Percentiles rank a stretch among this genome's conserved stretches.
These are phyloP conservation scores for Wallacemonas sp. DNA, from an alignment of 208 protist species.

Conservation along the genomic window DNA sequence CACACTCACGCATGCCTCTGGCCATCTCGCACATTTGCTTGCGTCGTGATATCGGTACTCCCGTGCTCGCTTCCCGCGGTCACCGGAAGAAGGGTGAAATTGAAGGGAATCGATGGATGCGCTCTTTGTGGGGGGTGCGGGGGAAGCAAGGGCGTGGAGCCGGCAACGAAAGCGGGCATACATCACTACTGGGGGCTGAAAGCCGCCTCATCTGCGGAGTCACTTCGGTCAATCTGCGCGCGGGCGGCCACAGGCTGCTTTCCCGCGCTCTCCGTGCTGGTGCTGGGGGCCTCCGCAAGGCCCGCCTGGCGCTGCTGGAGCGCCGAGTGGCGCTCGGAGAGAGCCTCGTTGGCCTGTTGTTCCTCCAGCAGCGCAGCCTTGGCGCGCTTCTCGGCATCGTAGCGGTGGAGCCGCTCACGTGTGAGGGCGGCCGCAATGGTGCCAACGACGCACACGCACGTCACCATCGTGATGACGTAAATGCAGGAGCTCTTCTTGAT, in stretches of 20 bases:
- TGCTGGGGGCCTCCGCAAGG: neutral
- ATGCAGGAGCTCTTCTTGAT: constrained; percentile 26
- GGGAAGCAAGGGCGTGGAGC: neutral
- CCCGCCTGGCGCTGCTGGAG: neutral
- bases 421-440: constrained; percentile 41
- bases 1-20: no score
- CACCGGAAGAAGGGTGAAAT: no score
- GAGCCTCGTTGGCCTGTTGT: neutral
- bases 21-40: no score
- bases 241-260: neutral
- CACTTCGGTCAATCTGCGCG: neutral
- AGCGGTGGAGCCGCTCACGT: constrained; percentile 48
- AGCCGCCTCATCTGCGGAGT: neutral
- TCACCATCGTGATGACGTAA: constrained; percentile 54
- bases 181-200: neutral
- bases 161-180: neutral
- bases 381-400: constrained; percentile 32
- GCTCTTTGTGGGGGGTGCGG: no score
- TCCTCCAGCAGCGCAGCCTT: constrained; percentile 3
- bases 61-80: no score
- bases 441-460: constrained; percentile 37
- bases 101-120: no score
- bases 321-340: neutral
- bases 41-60: no score
- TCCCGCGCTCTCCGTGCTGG: neutral